Evolutionary conservation across 805 yeast species (phyloP), one percentile per base, ranked within the genome.

Genomic region (Lachancea lanzarotensis): DNA sequence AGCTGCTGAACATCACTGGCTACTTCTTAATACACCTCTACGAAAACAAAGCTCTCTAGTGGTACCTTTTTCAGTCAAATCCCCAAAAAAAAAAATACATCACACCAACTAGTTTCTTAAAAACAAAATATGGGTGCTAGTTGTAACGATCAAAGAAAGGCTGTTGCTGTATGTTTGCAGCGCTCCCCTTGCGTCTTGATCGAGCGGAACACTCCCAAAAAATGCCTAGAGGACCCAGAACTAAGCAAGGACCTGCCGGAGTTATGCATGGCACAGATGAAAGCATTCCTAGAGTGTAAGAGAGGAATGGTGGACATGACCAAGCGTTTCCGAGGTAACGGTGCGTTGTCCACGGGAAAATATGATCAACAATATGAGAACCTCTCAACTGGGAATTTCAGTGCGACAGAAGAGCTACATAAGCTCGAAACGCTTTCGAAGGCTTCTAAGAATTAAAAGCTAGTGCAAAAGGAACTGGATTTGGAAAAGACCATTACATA

Each of bases 101-200:
- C 6, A 4, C 16, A 30, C 10, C 6, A 4, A 15, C 6, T 10
- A 30, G n/a, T 6, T 6, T 30, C 16, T 13, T 6, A 30, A 15
- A 12, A 15, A 12, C 16, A 15, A 12, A 32, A 32, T 13, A 76
- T 78, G 83, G 82, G 78, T 43, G 82, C 81, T 38, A 89, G 96
- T 73, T 91, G 98, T 65, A 83, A 85, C 59, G 98, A 91, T 65
- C 95, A 91, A 61, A 79, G 90, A 58, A 88, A 79, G 55, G 96
- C 95, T n/a, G 86, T 93, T 46, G 98, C 98, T 9, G 81, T 91
- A 17, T 91, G 98, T 63, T 74, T 91, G 40, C 98, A 91, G 64
- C 77, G 97, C 59, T 89, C 97, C 4, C 98, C 98, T 13, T 91
- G 98, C 65, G 98, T 91, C 41, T 73, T 91, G 69, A 75, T 91